These are phyloP conservation scores for Backusella westeae DNA, from an alignment of 192 early-diverging fungal genomes.

Conservation along the genomic window DNA sequence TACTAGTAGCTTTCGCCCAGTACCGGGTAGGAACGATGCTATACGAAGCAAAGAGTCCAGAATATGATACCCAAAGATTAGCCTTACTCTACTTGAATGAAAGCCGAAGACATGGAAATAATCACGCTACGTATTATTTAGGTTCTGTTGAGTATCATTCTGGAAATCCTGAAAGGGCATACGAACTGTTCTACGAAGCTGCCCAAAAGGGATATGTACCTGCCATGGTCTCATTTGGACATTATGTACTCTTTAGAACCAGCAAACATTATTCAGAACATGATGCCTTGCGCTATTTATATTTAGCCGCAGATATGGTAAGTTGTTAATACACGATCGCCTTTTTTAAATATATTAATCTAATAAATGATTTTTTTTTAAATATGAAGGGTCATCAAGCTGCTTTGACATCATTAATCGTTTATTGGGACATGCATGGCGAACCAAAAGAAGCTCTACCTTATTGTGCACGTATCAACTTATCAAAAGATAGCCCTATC, in stretches of 20 bases:
- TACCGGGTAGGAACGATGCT: neutral
- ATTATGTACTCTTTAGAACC: neutral
- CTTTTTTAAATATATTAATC: neutral
- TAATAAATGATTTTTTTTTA: neutral
- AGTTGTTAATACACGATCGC: neutral
- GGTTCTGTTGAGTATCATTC: neutral
- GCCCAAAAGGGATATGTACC: neutral
- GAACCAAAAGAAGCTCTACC: neutral
- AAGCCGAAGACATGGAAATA: neutral
- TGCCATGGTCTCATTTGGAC: conserved; percentile 6
- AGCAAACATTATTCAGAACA: neutral
- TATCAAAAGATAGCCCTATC: neutral
- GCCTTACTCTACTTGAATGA: neutral
- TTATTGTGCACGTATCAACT: neutral
- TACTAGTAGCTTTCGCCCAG: conserved; percentile 2
- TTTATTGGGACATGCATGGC: neutral
- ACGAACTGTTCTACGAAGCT: neutral
- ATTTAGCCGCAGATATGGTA: neutral
- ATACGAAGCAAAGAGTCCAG: neutral
- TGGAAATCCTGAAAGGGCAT: neutral
- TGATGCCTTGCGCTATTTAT: neutral
- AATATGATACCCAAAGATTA: neutral
- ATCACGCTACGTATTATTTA: neutral
- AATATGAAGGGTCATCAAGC: neutral
- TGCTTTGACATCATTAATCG: neutral